Percentiles rank a stretch among this genome's conserved stretches.
Evolutionary conservation across 257 asterid genomes (phyloP).

Genomic region (Eustoma russellianum): DNA sequence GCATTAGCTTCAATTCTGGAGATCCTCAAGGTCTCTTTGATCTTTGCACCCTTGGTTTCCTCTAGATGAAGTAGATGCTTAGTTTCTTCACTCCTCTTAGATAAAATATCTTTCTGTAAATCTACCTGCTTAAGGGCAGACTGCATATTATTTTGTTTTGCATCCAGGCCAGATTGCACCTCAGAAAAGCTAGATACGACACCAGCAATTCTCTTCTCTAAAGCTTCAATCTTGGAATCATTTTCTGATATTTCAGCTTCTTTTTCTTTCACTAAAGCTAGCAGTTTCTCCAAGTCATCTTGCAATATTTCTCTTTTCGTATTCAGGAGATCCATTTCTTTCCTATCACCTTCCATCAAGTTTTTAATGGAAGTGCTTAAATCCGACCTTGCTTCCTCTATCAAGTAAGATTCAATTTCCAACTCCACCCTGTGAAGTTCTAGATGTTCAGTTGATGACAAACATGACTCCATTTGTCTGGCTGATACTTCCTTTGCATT

Average conservation of each 20-base stretch:
- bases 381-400: slow-evolving; percentile 19
- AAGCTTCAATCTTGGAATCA: slow-evolving; percentile 25
- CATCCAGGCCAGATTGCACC: slow-evolving; percentile 18
- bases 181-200: slow-evolving; percentile 20
- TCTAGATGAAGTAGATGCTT: slow-evolving; percentile 21
- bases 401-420: slow-evolving; percentile 31
- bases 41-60: slow-evolving; percentile 24
- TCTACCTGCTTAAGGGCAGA: slow-evolving; percentile 23
- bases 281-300: slow-evolving; percentile 28
- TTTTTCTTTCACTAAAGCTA: slow-evolving; percentile 34
- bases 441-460: slow-evolving; percentile 23
- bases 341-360: slow-evolving; percentile 26
- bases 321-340: slow-evolving; percentile 28
- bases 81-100: slow-evolving; percentile 25
- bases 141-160: slow-evolving; percentile 21
- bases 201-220: slow-evolving; percentile 25
- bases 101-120: slow-evolving; percentile 20
- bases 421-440: slow-evolving; percentile 28
- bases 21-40: slow-evolving; percentile 27
- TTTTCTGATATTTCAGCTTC: slow-evolving; percentile 39
- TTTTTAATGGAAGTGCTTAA: slow-evolving; percentile 22
- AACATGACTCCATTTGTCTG: slow-evolving; percentile 26
- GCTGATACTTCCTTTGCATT: slow-evolving; percentile 26
- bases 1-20: slow-evolving; percentile 30
- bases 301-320: slow-evolving; percentile 24